Percentiles rank a stretch among this genome's conserved stretches.
Evolutionary conservation across 345 rosid species (phyloP).

Genomic region (Erodium maritimum): DNA sequence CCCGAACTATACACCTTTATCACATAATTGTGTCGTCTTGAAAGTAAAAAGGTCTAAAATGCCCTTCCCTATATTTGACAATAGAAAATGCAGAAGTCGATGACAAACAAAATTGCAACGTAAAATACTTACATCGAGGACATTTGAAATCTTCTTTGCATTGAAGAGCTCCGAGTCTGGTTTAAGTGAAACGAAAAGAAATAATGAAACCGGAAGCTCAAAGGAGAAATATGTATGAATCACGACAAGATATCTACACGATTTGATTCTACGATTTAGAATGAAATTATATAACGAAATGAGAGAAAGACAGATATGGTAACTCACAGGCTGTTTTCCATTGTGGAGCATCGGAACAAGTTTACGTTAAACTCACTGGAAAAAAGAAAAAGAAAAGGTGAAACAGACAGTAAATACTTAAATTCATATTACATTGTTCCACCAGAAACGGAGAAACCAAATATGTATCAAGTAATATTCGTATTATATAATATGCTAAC

Average conservation of each 20-base stretch:
- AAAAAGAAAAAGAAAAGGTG: not conserved
- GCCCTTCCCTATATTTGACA: not conserved
- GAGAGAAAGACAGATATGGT: not conserved
- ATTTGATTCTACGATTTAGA: not conserved
- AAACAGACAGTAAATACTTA: not conserved
- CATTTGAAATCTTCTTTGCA: slow-evolving; percentile 26
- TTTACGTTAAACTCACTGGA: slow-evolving; percentile 31
- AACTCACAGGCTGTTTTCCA: slow-evolving; percentile 22
- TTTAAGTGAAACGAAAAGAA: not conserved
- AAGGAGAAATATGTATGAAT: not conserved
- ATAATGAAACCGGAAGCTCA: not conserved
- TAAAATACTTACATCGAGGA: slow-evolving; percentile 20
- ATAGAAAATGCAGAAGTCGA: not conserved
- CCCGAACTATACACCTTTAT: too few relatives aligned
- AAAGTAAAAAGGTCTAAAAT: too few relatives aligned
- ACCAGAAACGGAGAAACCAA: not conserved
- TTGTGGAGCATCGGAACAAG: slow-evolving; percentile 27
- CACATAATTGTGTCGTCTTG: too few relatives aligned
- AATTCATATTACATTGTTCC: not conserved
- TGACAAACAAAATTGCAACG: not conserved
- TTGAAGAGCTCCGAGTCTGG: slow-evolving; percentile 16
- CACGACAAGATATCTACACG: not conserved
- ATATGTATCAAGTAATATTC: too few relatives aligned
- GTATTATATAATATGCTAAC: slow-evolving; percentile 20
- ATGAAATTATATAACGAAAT: too few relatives aligned